Evolutionary conservation across 2,329 filamentous ascomycete genomes (phyloP), one percentile per base, ranked within the genome.

Genomic region (Alternaria ventricosa): DNA sequence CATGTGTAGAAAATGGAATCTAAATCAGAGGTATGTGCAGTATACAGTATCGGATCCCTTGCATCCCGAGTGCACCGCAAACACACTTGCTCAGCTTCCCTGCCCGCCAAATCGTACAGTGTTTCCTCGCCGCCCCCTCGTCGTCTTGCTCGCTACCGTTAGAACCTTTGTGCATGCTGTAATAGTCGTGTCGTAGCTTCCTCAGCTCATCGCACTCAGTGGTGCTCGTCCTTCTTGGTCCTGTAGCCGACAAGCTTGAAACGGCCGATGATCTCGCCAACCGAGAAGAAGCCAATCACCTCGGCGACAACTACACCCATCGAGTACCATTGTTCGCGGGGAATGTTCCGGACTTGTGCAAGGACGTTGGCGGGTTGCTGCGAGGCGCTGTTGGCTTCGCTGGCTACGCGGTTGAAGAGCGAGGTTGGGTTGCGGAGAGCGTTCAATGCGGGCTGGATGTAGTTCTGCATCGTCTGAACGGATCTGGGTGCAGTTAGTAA

Each of bases 191-290:
- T 68, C 58, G 58, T 61, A 33, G 41, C 58, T 36, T 63, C 18
- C 36, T 51, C 45, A 63, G 56, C 51, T 54, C 50, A 55, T 44
- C 30, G 25, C 63, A 67, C 64, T 67, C 76, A 78, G 67, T 78
- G 76, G 69, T 78, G 73, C 57, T 72, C 74, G 18, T 67, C 70
- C 60, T 71, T 72, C 70, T 73, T 79, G 44, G 73, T 69, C 72
- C 83, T 76, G 87, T 99, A 99, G 70, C 96, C 96, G 74, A 99
- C 87, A 74, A 99, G 82, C 91, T 99, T 98, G 85, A 96, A 89
- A 78, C 94, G 89, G 76, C 96, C 96, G 76, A 99, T 90, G 82
- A 99, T 98, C 87, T 98, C 94, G 70, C 96, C 96, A 59, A 98
- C 89, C 66, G 94, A 96, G 88, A 98, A 99, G 88, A 99, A 99